phyloP scores from a whole-genome alignment of 257 asterid species.

The Eucommia ulmoides region DNA sequence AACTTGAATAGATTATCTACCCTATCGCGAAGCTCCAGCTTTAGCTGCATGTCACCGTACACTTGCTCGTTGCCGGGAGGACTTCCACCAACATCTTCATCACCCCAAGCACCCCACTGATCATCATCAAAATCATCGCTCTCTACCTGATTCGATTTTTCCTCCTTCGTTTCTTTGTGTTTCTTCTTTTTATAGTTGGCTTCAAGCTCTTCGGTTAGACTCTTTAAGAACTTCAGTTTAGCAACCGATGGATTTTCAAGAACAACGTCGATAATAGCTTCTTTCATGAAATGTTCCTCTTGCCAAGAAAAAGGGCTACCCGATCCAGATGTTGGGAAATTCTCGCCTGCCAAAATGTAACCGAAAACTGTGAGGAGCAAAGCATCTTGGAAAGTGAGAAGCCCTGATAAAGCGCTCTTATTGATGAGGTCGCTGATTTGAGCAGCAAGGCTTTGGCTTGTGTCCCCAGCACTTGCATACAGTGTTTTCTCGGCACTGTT shows the following conservation, averaged over 20 bases:
- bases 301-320: slow-evolving; percentile 97
- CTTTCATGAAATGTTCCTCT: slow-evolving; percentile 97
- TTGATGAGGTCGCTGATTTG: slow-evolving; percentile 90
- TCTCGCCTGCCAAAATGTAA: slow-evolving; percentile 85
- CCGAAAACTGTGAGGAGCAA: slow-evolving; percentile 67
- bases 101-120: slow-evolving; percentile 90
- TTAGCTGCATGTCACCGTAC: slow-evolving; percentile 71
- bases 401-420: slow-evolving; percentile 57
- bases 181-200: slow-evolving; percentile 32
- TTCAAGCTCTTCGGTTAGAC: slow-evolving; percentile 53
- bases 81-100: slow-evolving; percentile 43
- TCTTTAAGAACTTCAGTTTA: slow-evolving; percentile 62
- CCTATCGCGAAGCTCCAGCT: slow-evolving; percentile 83
- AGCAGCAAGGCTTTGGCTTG: slow-evolving; percentile 96
- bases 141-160: slow-evolving; percentile 23
- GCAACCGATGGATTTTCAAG: slow-evolving; percentile 64
- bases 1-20: slow-evolving; percentile 82
- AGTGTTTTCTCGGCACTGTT: slow-evolving; percentile 85
- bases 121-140: slow-evolving; percentile 63
- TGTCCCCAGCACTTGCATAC: slow-evolving; percentile 82
- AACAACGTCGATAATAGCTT: slow-evolving; percentile 82
- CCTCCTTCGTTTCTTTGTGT: slow-evolving; percentile 33
- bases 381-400: slow-evolving; percentile 70
- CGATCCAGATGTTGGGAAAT: slow-evolving; percentile 88
- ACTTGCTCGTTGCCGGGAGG: slow-evolving; percentile 38